Evolutionary conservation across 1,284 basidiomycete genomes (phyloP), one percentile per base, ranked within the genome.

Genomic region (Sparassis latifolia): DNA sequence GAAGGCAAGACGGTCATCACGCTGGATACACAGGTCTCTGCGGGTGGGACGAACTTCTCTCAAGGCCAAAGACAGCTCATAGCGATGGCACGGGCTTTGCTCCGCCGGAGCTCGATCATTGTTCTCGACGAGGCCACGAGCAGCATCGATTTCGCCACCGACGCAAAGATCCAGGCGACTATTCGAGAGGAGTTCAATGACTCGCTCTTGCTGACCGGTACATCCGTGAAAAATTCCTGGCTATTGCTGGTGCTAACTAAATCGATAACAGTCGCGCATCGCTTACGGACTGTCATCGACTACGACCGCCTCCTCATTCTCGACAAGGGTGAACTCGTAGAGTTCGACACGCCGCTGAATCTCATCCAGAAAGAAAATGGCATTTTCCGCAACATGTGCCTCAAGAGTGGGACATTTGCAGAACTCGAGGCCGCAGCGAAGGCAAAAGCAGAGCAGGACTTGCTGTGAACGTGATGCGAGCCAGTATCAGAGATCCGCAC

Each of bases 1-100:
- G 79, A 80, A 39, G 55, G 63, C n/a, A 82, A 78, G 62, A 72
- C 74, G 3, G 70, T 70, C 4, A 72, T 92, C 49, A 77, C 78
- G 0, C 74, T 93, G 10, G 80, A 86, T 38, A 86, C 85, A 0
- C 78, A 83, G 55, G 84, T 93, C 2, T 87, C 87, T 0, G 75
- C 86, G 1, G 89, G 89, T 1, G 91, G 91, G 4, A 76, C 79
- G 50, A 92, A 92, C 69, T 90, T 93, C 61, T 90, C 86, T 2
- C 86, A 89, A 53, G 92, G 91, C 3, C 90, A 95, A 61, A 65
- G 88, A 20, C 91, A 94, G 66, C 74, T 94, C 2, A 79, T 94
- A 28, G 86, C 89, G 1, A 80, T 89, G 78, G 85, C 86, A 2
- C 76, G 89, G 12, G 89, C 89, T 0, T 74, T 94, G 10, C 73